These are phyloP conservation scores for Cudoniella acicularis DNA, from an alignment of 495 filamentous ascomycete species.

Conservation along the genomic window DNA sequence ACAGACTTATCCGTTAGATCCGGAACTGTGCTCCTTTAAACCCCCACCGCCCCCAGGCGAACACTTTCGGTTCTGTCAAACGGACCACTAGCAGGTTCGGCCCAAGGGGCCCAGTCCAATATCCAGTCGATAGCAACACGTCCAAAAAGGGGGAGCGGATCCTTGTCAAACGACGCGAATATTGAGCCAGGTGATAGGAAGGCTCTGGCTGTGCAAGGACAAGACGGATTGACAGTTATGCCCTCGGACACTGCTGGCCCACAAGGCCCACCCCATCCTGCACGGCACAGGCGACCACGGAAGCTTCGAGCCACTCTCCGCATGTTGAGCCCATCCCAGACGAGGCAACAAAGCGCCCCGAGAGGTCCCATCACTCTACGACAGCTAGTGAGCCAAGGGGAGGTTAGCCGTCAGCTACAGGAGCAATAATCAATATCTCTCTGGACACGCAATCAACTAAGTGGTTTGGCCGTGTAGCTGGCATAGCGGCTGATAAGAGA, in stretches of 20 bases:
- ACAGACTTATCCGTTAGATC: neutral
- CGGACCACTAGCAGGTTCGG: neutral
- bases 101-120: neutral
- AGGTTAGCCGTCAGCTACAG: neutral
- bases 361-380: neutral
- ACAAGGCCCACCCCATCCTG: too few species aligned
- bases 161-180: neutral
- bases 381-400: neutral
- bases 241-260: too few species aligned
- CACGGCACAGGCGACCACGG: neutral
- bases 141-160: neutral
- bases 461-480: neutral
- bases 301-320: neutral
- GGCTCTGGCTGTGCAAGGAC: too few species aligned
- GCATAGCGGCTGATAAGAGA: conserved; percentile 28
- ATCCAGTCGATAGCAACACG: too few species aligned
- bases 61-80: neutral
- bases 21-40: neutral
- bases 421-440: neutral
- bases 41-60: neutral
- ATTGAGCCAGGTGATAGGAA: neutral
- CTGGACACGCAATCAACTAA: neutral
- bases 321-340: too few species aligned
- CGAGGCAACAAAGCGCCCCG: neutral
- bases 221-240: too few species aligned